Conservation (phyloP, 73 alveolate genomes). For the Tetrahymena thermophila region DNA sequence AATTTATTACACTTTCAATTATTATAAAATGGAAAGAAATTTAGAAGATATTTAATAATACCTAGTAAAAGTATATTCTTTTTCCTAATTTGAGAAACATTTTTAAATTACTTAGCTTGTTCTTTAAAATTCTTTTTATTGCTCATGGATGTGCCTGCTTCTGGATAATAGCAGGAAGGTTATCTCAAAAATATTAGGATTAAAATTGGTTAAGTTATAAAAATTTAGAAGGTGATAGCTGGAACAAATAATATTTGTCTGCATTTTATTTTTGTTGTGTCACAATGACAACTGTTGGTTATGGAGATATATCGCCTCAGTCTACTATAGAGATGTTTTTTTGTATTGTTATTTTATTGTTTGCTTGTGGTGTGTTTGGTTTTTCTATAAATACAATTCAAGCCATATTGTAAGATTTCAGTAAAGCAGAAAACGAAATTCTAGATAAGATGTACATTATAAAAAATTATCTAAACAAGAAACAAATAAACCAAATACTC, state of each 20-base stretch:
- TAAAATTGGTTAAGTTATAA: neutral
- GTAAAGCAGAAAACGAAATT: neutral
- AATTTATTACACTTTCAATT: neutral
- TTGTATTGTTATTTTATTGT: neutral
- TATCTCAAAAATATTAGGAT: neutral
- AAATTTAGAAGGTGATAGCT: neutral
- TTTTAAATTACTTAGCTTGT: neutral
- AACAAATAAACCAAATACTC: neutral
- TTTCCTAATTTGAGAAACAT: neutral
- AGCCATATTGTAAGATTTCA: neutral
- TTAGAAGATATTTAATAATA: neutral
- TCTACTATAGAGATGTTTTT: neutral
- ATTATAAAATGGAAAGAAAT: neutral
- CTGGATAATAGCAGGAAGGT: neutral
- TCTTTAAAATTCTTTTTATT: neutral
- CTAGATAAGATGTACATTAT: neutral
- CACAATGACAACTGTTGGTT: constrained; percentile 39
- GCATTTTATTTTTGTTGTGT: constrained; percentile 24
- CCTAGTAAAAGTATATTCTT: neutral
- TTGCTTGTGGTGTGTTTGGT: neutral
- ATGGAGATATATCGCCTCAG: constrained; percentile 29
- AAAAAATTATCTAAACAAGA: neutral
- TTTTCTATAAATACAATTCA: neutral
- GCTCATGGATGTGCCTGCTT: neutral
- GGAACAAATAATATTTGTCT: neutral